A percentile compares a stretch with the other conserved stretches of the same genome.
These are phyloP conservation scores for Artomyces pyxidatus DNA, from an alignment of 768 basidiomycete species.

Conservation along the genomic window DNA sequence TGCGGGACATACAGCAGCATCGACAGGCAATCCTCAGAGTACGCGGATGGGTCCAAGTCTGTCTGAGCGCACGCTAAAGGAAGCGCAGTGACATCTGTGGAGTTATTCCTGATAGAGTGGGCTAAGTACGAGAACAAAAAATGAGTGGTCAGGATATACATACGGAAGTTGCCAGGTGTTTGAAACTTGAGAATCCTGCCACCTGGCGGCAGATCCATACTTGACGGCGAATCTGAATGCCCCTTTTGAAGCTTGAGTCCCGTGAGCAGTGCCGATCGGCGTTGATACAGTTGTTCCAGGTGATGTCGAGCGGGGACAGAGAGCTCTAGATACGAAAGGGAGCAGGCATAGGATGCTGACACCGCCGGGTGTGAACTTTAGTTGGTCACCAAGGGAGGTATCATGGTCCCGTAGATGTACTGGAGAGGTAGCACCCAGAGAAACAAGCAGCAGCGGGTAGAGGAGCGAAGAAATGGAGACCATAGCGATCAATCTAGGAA, in stretches of 20 bases:
- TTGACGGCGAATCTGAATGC: conserved; percentile 54
- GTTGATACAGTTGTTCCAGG: conserved; percentile 31
- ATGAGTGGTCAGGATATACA: conserved; percentile 20
- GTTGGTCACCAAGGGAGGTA: conserved; percentile 3
- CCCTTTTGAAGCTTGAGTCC: conserved; percentile 39
- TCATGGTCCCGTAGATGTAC: conserved; percentile 5
- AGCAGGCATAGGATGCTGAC: conserved; percentile 37
- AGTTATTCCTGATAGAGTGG: conserved; percentile 33
- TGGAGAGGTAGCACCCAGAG: conserved; percentile 26
- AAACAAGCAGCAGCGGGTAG: conserved; percentile 24
- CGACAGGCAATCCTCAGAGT: conserved; percentile 75
- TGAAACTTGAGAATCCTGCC: conserved; percentile 46
- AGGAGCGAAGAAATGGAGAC: conserved; percentile 27
- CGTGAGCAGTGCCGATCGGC: conserved; percentile 47
- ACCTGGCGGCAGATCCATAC: conserved; percentile 58
- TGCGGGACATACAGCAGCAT: conserved; percentile 67
- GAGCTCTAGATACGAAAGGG: conserved; percentile 32
- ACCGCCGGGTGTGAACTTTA: conserved; percentile 5
- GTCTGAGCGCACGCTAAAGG: conserved; percentile 72
- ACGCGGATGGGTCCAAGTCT: conserved; percentile 37
- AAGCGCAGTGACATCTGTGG: conserved; percentile 41
- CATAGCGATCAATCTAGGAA: conserved; percentile 21
- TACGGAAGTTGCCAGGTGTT: conserved; percentile 59
- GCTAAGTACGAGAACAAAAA: background rate
- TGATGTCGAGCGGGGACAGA: conserved; percentile 34